Conservation (phyloP, 1,139 yeast genomes). For the Hansenula sp. region DNA sequence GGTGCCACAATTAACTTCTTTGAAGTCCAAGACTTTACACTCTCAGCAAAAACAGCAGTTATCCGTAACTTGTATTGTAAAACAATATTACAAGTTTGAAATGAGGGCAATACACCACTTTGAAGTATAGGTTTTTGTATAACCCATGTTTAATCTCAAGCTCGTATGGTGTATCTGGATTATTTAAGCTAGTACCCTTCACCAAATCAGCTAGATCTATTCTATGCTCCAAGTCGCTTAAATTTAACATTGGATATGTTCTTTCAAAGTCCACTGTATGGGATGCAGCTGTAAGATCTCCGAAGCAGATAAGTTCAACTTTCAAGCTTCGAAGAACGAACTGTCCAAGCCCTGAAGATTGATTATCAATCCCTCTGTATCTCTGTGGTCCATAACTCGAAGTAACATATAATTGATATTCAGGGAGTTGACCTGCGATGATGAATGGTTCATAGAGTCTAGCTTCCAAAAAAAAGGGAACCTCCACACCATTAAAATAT, state of each 20-base stretch:
- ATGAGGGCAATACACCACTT: too few relatives aligned
- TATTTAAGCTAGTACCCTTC: too few relatives aligned
- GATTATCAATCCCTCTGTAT: slow-evolving; percentile 36
- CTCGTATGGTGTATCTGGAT: too few relatives aligned
- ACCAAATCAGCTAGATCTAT: not conserved
- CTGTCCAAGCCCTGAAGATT: slow-evolving; percentile 43
- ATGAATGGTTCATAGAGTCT: slow-evolving; percentile 37
- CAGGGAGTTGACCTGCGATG: slow-evolving; percentile 26
- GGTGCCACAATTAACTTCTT: too few relatives aligned
- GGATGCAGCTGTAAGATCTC: slow-evolving; percentile 9
- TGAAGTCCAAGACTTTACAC: too few relatives aligned
- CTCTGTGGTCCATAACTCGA: slow-evolving; percentile 31
- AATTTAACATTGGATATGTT: not conserved
- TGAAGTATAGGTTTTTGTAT: too few relatives aligned
- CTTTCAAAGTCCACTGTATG: not conserved
- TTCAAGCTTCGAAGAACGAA: slow-evolving; percentile 36
- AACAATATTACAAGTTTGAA: too few relatives aligned
- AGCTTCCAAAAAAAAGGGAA: slow-evolving; percentile 43
- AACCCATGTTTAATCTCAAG: too few relatives aligned
- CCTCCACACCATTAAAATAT: slow-evolving; percentile 31
- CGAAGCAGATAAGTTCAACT: slow-evolving; percentile 26
- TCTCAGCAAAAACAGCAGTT: too few relatives aligned
- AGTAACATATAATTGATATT: slow-evolving; percentile 35
- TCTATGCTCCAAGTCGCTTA: too few relatives aligned
- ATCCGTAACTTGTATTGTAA: too few relatives aligned